A percentile compares a stretch with the other conserved stretches of the same genome.
phyloP scores from a whole-genome alignment of 305 asterid genomes.

The Solanum chacoense region DNA sequence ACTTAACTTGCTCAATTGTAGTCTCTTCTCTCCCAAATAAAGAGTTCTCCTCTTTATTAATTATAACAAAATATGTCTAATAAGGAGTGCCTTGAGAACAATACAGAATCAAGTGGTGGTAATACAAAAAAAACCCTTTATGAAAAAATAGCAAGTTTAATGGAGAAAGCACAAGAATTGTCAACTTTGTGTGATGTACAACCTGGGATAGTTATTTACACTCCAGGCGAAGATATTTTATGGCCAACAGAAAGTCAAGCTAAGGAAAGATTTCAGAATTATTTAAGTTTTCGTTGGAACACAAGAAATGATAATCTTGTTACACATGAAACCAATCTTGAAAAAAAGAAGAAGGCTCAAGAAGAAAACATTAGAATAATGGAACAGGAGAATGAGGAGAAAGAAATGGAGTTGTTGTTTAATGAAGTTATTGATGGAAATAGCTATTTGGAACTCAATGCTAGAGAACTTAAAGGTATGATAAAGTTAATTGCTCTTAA shows the following conservation, averaged over 20 bases:
- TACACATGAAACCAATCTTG: neutral
- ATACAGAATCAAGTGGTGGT: neutral
- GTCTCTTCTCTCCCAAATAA: neutral
- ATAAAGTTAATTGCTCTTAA: neutral
- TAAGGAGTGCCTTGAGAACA: neutral
- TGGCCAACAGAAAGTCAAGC: neutral
- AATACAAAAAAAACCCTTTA: neutral
- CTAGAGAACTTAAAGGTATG: neutral
- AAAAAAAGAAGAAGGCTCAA: neutral
- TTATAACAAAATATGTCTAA: neutral
- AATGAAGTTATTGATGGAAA: neutral
- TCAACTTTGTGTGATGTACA: neutral
- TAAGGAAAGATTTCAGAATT: neutral
- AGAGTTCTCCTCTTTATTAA: neutral
- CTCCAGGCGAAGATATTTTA: neutral
- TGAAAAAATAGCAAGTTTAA: neutral
- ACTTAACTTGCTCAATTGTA: neutral
- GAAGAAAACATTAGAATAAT: neutral
- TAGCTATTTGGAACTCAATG: neutral
- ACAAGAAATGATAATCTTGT: neutral
- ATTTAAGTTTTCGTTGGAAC: neutral
- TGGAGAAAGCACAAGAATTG: neutral
- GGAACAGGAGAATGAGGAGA: neutral
- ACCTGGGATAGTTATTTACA: neutral
- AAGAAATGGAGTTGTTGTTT: neutral